Base-by-base conservation (phyloP, 2,329 filamentous ascomycete genomes). In the Fusarium albidum region DNA sequence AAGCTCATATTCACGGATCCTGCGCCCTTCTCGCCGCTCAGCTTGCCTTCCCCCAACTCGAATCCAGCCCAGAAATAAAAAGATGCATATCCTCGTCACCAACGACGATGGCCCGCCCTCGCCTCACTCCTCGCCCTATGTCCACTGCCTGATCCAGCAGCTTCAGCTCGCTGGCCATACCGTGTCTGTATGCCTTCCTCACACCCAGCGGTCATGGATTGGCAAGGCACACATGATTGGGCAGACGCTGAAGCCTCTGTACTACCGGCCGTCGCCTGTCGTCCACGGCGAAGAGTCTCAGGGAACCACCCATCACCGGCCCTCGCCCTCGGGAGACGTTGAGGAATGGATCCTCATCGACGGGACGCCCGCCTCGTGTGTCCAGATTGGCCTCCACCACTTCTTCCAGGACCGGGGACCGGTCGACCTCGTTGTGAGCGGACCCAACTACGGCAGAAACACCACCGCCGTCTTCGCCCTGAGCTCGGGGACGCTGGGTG, bases 171-270 rank as follows among this genome's bases (percentile, higher is more conserved):
- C 88, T 27, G 92, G 92, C 8, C 94, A 97, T 75, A 82, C 79
- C n/a, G 91, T 98, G 55, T 96, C 92, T 8, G 93, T 99, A 42
- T 89, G 95, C 59, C 84, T 99, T 12, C 95, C 95, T 2, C 86
- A 97, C 72, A 88, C 88, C 7, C 95, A 99, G 76, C 87, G 94
- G 58, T 96, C 92, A 50, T 99, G 95, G 95, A 98, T 99, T 68
- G 93, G 93, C 66, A 99, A 99, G 79, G 95, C 95, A 3, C 95
- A 98, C 75, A 90, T 98, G 69, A 92, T 98, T 67, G 93, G 93
- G 50, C 89, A 94, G 72, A 90, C 90, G 9, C 84, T 96, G 57
- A 91, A 88, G 71, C 92, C 92, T 9, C 82, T 85, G 25, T 96
- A 96, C 78, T 96, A 92, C 78, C 89, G 89, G 1, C 83, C 83